These are phyloP conservation scores for Solanum sitiens DNA, from an alignment of 257 asterid genomes.

Conservation along the genomic window DNA sequence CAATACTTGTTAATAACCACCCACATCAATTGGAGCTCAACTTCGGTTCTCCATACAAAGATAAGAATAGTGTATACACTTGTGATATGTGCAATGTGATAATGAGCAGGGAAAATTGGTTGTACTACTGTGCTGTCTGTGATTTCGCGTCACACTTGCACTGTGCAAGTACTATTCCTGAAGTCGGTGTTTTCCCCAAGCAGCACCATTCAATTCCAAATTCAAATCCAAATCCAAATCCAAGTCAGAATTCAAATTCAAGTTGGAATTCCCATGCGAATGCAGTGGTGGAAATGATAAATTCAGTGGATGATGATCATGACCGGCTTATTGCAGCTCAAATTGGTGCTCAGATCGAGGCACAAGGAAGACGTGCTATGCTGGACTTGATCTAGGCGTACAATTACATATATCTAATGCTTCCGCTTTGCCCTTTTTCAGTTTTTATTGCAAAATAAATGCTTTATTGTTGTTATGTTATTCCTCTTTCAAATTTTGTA, in stretches of 20 bases:
- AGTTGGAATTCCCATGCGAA: background rate
- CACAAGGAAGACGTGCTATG: background rate
- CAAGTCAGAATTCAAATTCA: background rate
- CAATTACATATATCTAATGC: background rate
- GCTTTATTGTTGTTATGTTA: background rate
- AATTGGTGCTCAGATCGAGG: background rate
- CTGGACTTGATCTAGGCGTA: background rate
- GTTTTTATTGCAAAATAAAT: background rate
- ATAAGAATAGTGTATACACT: background rate
- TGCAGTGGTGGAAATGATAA: background rate
- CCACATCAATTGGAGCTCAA: constrained; percentile 6
- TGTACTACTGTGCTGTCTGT: constrained; percentile 12
- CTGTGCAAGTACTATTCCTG: background rate
- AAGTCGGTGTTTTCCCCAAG: background rate
- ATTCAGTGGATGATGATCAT: background rate
- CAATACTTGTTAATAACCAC: background rate
- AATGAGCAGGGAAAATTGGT: constrained; percentile 3
- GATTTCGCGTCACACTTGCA: constrained; percentile 14
- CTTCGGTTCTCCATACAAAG: constrained; percentile 2
- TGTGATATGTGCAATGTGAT: constrained; percentile 7
- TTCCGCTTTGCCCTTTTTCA: background rate
- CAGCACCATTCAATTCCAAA: background rate
- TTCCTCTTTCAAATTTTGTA: background rate
- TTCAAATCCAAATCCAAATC: background rate
- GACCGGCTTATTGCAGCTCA: background rate